Conservation (phyloP, 306 rosid species). For the Quillaja saponaria region DNA sequence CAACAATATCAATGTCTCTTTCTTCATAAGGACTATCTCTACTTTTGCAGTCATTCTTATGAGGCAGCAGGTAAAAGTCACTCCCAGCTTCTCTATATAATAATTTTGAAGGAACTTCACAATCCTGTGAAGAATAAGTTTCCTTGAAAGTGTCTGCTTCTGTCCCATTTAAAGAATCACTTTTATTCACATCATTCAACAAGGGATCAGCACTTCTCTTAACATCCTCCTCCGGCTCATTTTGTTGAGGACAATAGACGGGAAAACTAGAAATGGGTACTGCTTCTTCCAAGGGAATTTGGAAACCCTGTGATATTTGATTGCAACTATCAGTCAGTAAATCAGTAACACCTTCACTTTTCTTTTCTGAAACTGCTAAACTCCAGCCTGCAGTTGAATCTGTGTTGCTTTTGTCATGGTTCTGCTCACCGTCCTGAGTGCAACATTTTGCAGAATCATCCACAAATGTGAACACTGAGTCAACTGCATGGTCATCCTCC, state of each 20-base stretch:
- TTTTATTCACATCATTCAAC: slow-evolving; percentile 35
- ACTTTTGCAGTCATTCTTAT: slow-evolving; percentile 40
- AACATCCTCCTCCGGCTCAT: slow-evolving; percentile 48
- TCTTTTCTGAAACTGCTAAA: slow-evolving; percentile 27
- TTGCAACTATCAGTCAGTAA: slow-evolving; percentile 33
- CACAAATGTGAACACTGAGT: slow-evolving; percentile 24
- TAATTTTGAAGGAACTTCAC: slow-evolving; percentile 40
- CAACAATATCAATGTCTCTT: slow-evolving; percentile 40
- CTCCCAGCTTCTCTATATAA: slow-evolving; percentile 34
- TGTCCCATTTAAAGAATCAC: slow-evolving; percentile 36
- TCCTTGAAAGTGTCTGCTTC: slow-evolving; percentile 42
- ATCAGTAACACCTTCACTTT: slow-evolving; percentile 19
- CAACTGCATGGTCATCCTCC: slow-evolving; percentile 35
- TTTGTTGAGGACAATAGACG: slow-evolving; percentile 37
- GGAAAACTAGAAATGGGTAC: slow-evolving; percentile 29
- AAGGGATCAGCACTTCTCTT: slow-evolving; percentile 34
- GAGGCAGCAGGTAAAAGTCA: slow-evolving; percentile 27
- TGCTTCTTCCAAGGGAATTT: slow-evolving; percentile 38
- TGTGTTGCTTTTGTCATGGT: slow-evolving; percentile 30
- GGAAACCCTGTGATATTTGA: slow-evolving; percentile 31
- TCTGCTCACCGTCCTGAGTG: slow-evolving; percentile 43
- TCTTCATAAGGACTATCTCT: slow-evolving; percentile 41
- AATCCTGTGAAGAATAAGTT: slow-evolving; percentile 34
- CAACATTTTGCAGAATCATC: slow-evolving; percentile 29
- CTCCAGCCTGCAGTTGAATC: slow-evolving; percentile 31